phyloP scores from a whole-genome alignment of 2,329 filamentous ascomycete species.

The Cordyceps militaris region DNA sequence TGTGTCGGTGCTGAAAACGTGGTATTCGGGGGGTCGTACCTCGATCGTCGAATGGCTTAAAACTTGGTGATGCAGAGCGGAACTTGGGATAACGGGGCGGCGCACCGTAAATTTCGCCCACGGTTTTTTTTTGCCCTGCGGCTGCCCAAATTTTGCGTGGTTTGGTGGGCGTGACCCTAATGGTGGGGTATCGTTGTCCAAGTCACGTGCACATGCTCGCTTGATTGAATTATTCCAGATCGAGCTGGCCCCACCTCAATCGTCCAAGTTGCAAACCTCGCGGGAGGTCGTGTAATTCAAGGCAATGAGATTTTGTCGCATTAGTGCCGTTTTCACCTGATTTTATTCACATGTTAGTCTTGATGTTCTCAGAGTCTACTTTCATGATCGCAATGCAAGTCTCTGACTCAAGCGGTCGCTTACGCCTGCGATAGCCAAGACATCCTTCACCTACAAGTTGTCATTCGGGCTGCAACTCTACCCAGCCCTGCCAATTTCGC shows the following conservation, averaged over 20 bases:
- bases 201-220: neutral
- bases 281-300: neutral
- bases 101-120: conserved; percentile 28
- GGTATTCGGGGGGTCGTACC: conserved; percentile 23
- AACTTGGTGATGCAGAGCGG: conserved; percentile 29
- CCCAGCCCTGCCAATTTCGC: too few species aligned
- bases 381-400: too few species aligned
- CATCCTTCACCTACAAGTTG: too few species aligned
- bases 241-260: neutral
- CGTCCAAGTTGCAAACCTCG: too few species aligned
- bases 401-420: too few species aligned
- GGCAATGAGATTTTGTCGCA: too few species aligned
- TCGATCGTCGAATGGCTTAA: conserved; percentile 35
- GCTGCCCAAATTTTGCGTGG: conserved; percentile 12
- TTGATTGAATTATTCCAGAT: neutral
- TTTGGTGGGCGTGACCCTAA: conserved; percentile 39
- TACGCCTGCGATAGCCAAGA: too few species aligned
- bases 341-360: too few species aligned
- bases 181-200: conserved; percentile 14
- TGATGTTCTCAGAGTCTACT: too few species aligned
- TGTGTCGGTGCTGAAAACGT: neutral
- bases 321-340: too few species aligned
- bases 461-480: too few species aligned
- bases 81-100: conserved; percentile 20
- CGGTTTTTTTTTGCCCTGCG: conserved; percentile 2